These are phyloP conservation scores for Boechera divaricarpa DNA, from an alignment of 345 rosid genomes.

Conservation along the genomic window DNA sequence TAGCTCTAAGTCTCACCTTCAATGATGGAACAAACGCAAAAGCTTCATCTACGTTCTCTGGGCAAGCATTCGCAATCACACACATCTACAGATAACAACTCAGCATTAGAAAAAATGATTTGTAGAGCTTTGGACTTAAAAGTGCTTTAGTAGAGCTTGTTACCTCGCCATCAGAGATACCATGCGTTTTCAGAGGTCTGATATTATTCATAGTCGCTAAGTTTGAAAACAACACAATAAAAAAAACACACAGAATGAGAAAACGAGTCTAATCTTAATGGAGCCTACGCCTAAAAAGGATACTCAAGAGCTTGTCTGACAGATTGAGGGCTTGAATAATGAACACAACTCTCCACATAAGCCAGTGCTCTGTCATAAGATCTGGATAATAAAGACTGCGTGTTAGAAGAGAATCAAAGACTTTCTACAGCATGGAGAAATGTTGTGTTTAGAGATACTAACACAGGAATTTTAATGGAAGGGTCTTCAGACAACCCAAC, in stretches of 20 bases:
- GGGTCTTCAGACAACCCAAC: constrained; percentile 77
- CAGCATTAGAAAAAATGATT: constrained; percentile 35
- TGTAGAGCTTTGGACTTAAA: constrained; percentile 11
- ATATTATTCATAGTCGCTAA: constrained; percentile 38
- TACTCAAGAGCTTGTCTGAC: constrained; percentile 78
- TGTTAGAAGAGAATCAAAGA: constrained; percentile 17
- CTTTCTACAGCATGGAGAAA: constrained; percentile 13
- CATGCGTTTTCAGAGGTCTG: constrained; percentile 62
- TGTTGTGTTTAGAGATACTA: constrained; percentile 39
- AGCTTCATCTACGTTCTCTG: constrained; percentile 78
- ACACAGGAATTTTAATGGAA: constrained; percentile 77
- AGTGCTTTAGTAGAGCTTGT: constrained; percentile 23
- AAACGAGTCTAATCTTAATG: not conserved
- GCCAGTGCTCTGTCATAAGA: constrained; percentile 74
- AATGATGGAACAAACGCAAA: constrained; percentile 79
- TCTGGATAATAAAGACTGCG: constrained; percentile 51
- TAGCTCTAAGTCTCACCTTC: constrained; percentile 56
- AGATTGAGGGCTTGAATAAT: constrained; percentile 59
- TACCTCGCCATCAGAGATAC: constrained; percentile 86
- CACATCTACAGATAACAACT: constrained; percentile 62
- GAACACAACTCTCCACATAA: constrained; percentile 53
- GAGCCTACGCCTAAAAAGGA: constrained; percentile 50
- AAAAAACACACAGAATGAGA: constrained; percentile 26
- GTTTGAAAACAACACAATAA: constrained; percentile 43
- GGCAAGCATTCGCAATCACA: constrained; percentile 71